These are phyloP conservation scores for Endothia cerciana DNA, from an alignment of 2,329 filamentous ascomycete species.

Conservation along the genomic window DNA sequence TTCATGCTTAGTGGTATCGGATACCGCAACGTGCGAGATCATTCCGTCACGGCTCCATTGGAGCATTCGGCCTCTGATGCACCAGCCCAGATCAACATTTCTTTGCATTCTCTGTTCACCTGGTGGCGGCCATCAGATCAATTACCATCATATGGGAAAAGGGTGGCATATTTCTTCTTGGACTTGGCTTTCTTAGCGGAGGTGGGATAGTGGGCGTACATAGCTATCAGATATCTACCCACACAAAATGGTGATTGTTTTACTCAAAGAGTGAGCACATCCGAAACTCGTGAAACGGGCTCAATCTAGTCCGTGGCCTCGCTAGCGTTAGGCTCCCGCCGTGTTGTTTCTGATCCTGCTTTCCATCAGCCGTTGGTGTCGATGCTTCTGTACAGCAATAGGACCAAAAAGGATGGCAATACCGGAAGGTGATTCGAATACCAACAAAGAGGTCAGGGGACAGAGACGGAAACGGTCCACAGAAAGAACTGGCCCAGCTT, in stretches of 20 bases:
- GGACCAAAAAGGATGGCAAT: background rate
- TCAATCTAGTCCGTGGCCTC: background rate
- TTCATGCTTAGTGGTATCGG: background rate
- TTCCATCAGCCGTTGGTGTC: no score
- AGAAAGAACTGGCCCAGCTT: background rate
- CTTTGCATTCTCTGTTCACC: slow-evolving; percentile 6
- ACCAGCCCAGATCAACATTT: background rate
- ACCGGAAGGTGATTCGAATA: background rate
- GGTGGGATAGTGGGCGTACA: slow-evolving; percentile 4
- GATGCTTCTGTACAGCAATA: no score
- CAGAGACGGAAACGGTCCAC: background rate
- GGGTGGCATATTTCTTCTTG: slow-evolving; percentile 1
- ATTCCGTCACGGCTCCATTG: background rate
- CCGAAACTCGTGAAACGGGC: background rate
- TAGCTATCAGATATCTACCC: slow-evolving; percentile 14
- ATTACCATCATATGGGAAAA: background rate
- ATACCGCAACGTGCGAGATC: background rate
- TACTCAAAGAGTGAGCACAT: background rate
- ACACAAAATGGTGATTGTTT: background rate
- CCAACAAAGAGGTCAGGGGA: background rate
- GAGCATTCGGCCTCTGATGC: slow-evolving; percentile 6
- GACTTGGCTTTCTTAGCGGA: slow-evolving; percentile 13
- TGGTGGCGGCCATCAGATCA: slow-evolving; percentile 2
- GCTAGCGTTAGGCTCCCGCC: no score
- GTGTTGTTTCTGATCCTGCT: no score